Evolutionary conservation across 192 early-diverging fungal species (phyloP), one percentile per base, ranked within the genome.

Genomic region (Rhizoclosmatium sp.): DNA sequence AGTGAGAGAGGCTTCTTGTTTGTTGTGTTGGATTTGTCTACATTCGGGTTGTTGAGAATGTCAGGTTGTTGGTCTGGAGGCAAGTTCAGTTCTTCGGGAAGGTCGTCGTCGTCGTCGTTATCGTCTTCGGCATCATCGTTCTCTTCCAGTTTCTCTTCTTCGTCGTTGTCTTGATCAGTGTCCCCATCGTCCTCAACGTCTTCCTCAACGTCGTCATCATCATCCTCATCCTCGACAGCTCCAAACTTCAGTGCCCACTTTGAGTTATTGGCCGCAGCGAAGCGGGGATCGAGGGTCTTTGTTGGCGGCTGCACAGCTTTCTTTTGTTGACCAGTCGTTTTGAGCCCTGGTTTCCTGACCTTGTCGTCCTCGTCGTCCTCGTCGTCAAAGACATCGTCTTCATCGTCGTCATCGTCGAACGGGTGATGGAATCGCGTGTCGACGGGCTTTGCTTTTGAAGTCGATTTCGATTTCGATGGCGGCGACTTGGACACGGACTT

Each of bases 1-100:
- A 86, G 81, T 2, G 90, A 89, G 56, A 95, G 75, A 2, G 92
- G 90, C 31, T 86, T 83, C 21, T 86, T 89, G 47, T 81, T 74
- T 65, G 78, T 81, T 73, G 86, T 59, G 81, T 81, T 58, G 88
- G 84, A n/a, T 76, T 70, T 9, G 75, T 77, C 2, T 82, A 68
- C 3, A 4, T 31, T 73, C 10, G 19, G 10, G 47, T 12, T 40
- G 56, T 64, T 51, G 70, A 68, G 62, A 41, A 78, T 71, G 58
- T 78, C 77, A 12, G 56, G 59, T 62, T 71, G 71, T 45, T 81
- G 49, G n/a, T 78, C 68, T 12, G 65, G 75, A 40, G 65, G 75
- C 39, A 65, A 58, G 67, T 41, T 66, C 69, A 48, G 76, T 47
- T 51, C 82, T 46, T 67, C 68, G 19, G 65, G 54, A 40, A 72